Evolutionary conservation across 2,329 filamentous ascomycete species (phyloP).

Genomic region (Berkeleyomyces basicola): DNA sequence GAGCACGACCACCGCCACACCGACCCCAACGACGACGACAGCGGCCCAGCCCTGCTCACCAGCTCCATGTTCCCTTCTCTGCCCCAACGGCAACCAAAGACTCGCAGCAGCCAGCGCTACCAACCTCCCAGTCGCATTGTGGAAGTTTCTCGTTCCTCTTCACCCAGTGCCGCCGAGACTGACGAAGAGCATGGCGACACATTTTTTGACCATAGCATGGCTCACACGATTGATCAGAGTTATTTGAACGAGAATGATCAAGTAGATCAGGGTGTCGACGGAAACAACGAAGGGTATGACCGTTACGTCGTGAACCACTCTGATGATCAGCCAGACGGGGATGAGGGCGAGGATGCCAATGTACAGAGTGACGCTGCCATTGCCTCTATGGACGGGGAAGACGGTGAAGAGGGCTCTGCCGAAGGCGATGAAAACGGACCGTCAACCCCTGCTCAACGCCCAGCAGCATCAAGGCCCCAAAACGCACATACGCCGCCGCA

Average conservation of each 20-base stretch:
- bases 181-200: conserved; percentile 4
- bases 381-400: conserved; percentile 6
- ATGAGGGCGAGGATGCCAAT: not conserved
- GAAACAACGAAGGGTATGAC: not conserved
- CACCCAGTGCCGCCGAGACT: not conserved
- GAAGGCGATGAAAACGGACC: not conserved
- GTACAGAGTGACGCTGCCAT: conserved; percentile 11
- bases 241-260: conserved; percentile 2
- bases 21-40: not conserved
- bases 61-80: conserved; percentile 26
- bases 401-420: not conserved
- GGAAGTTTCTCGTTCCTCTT: not conserved
- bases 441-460: not conserved
- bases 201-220: conserved; percentile 12
- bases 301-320: not conserved
- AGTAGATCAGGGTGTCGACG: not conserved
- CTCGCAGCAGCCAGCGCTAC: not conserved
- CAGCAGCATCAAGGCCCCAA: not conserved
- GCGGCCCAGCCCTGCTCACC: conserved; percentile 17
- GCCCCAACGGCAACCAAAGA: conserved; percentile 16
- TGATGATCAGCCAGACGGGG: not conserved
- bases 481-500: conserved; percentile 22
- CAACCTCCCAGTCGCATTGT: not conserved
- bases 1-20: not conserved
- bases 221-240: conserved; percentile 13